These are phyloP conservation scores for Globisporangium ultimum DNA, from an alignment of 352 stramenopile species.

Conservation along the genomic window DNA sequence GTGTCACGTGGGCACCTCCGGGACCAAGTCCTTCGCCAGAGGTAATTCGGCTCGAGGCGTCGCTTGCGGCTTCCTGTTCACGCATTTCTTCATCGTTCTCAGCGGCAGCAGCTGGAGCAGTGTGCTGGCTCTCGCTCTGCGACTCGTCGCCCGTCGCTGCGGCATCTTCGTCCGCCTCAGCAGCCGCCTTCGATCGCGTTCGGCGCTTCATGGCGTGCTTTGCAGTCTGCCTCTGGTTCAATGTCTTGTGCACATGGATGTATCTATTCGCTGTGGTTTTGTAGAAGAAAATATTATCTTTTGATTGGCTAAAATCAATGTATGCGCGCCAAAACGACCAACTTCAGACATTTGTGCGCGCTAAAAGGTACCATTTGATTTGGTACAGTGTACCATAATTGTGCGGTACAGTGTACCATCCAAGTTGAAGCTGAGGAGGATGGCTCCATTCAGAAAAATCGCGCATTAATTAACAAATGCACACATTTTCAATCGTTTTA, in stretches of 20 bases:
- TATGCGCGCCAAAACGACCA: not conserved
- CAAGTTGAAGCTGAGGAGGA: not conserved
- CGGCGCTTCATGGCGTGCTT: conserved; percentile 23
- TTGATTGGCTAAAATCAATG: conserved; percentile 10
- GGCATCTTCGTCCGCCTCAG: not conserved
- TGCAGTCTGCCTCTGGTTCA: not conserved
- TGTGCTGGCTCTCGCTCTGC: not conserved
- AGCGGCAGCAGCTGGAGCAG: not conserved
- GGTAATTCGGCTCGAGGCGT: not conserved
- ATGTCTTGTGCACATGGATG: not conserved
- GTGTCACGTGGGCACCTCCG: conserved; percentile 27
- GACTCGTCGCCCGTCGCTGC: not conserved
- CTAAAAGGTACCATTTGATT: conserved; percentile 4
- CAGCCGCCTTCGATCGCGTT: conserved; percentile 1
- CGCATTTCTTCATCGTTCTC: conserved; percentile 5
- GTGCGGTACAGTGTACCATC: too few species aligned
- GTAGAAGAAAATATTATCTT: not conserved
- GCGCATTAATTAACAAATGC: too few species aligned
- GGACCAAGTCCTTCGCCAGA: conserved; percentile 8
- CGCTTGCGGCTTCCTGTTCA: not conserved
- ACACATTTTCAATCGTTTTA: too few species aligned
- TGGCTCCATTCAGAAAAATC: not conserved
- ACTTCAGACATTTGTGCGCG: conserved; percentile 6
- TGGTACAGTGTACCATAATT: too few species aligned
- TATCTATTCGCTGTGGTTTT: not conserved